Conservation (phyloP, 257 asterid species). For the Solanum sejunctum region DNA sequence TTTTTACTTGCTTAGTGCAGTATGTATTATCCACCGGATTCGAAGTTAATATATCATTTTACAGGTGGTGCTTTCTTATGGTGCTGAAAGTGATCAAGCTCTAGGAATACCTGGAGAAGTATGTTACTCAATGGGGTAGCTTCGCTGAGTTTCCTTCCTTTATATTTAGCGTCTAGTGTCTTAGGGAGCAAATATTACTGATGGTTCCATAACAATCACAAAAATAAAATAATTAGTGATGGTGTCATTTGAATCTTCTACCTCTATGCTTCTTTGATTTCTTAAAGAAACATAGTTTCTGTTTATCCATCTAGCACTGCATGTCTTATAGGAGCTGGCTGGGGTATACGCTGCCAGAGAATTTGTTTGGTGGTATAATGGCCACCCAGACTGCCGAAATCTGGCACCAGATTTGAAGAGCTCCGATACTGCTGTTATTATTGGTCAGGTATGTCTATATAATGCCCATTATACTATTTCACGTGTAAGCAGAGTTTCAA, state of each 20-base stretch:
- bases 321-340: slow-evolving; percentile 31
- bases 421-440: slow-evolving; percentile 75
- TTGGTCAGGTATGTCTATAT: slow-evolving; percentile 57
- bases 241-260: not conserved
- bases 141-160: not conserved
- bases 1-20: not conserved
- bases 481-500: not conserved
- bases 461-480: not conserved
- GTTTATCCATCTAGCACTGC: not conserved
- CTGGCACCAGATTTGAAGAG: slow-evolving; percentile 69
- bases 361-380: slow-evolving; percentile 98
- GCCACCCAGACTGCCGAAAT: slow-evolving; percentile 76
- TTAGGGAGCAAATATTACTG: not conserved
- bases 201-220: not conserved
- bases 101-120: slow-evolving; percentile 90
- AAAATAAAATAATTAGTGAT: not conserved
- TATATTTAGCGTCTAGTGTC: not conserved
- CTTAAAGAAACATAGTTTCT: not conserved
- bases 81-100: slow-evolving; percentile 88
- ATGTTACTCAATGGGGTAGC: slow-evolving; percentile 1
- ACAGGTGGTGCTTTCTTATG: slow-evolving; percentile 91
- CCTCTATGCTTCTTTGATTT: not conserved
- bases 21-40: not conserved
- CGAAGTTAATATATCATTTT: not conserved
- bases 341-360: slow-evolving; percentile 81